Evolutionary conservation across 257 asterid genomes (phyloP).

Genomic region (Penstemon barbatus): DNA sequence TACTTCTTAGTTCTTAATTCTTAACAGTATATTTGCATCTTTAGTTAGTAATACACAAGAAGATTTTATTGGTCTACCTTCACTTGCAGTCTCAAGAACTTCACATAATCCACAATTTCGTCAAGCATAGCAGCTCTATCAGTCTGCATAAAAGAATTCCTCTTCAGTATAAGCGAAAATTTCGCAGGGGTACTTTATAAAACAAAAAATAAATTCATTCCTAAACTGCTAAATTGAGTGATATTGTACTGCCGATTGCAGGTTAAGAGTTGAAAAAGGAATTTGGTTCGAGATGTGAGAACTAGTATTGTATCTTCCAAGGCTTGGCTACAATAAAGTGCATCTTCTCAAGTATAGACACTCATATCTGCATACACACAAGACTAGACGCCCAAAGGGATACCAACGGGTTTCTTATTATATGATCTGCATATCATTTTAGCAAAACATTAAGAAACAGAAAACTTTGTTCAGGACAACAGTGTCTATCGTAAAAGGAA

Average conservation of each 20-base stretch:
- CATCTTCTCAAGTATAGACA: not conserved
- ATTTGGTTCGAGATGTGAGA: not conserved
- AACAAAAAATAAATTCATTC: not conserved
- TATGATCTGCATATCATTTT: too few species aligned
- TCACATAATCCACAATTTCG: conserved; percentile 93
- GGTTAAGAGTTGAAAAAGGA: not conserved
- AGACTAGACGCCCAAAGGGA: not conserved
- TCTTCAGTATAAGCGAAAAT: conserved; percentile 25
- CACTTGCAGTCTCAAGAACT: conserved; percentile 95
- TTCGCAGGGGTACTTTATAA: conserved; percentile 1
- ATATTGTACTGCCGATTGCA: not conserved
- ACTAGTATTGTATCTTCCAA: not conserved
- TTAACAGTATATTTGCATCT: conserved; percentile 10
- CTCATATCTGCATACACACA: not conserved
- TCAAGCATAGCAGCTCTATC: conserved; percentile 99
- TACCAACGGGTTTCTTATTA: not conserved
- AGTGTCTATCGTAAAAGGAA: too few species aligned
- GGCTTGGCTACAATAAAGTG: not conserved
- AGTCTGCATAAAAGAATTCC: conserved; percentile 50
- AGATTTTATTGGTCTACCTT: conserved; percentile 51
- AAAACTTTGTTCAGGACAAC: not conserved
- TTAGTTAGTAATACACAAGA: not conserved
- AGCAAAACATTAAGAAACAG: not conserved
- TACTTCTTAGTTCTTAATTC: not conserved
- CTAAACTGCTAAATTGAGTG: not conserved